A percentile compares a stretch with the other conserved stretches of the same genome.
Conservation (phyloP, 306 rosid species). For the Prunus kanzakura region DNA sequence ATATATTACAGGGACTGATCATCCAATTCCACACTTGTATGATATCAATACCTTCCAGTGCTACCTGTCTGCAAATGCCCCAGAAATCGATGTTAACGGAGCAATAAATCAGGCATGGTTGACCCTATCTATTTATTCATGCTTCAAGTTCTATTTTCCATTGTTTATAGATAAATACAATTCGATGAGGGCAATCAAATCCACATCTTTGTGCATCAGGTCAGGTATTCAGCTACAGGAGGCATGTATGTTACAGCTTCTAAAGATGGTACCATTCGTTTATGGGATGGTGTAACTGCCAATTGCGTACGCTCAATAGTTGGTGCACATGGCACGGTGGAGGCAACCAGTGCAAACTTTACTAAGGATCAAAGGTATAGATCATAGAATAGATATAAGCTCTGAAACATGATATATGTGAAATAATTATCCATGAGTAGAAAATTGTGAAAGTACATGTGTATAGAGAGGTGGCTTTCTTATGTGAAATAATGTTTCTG, state of each 20-base stretch:
- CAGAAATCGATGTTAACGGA: conserved; percentile 62
- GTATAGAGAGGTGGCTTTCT: not conserved
- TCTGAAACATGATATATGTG: not conserved
- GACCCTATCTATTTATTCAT: conserved; percentile 11
- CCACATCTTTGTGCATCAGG: conserved; percentile 45
- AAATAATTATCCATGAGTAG: not conserved
- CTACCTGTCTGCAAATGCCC: conserved; percentile 64
- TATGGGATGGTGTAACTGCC: conserved; percentile 91
- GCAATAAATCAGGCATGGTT: conserved; percentile 84
- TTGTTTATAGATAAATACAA: conserved; percentile 2
- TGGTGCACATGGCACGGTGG: conserved; percentile 76
- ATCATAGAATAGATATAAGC: conserved; percentile 13
- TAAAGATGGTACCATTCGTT: conserved; percentile 71
- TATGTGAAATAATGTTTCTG: not conserved
- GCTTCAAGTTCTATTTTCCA: conserved; percentile 6
- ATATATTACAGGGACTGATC: conserved; percentile 76
- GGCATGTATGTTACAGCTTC: conserved; percentile 91
- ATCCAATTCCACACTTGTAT: conserved; percentile 80
- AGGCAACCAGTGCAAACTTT: conserved; percentile 83
- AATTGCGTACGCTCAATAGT: conserved; percentile 64
- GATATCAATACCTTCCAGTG: conserved; percentile 87
- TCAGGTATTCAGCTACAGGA: conserved; percentile 79
- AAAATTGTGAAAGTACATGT: not conserved
- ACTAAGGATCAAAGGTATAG: conserved; percentile 76
- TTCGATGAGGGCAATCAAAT: conserved; percentile 7